A percentile compares a stretch with the other conserved stretches of the same genome.
phyloP scores from a whole-genome alignment of 345 rosid species.

The Melaleuca quinquenervia region DNA sequence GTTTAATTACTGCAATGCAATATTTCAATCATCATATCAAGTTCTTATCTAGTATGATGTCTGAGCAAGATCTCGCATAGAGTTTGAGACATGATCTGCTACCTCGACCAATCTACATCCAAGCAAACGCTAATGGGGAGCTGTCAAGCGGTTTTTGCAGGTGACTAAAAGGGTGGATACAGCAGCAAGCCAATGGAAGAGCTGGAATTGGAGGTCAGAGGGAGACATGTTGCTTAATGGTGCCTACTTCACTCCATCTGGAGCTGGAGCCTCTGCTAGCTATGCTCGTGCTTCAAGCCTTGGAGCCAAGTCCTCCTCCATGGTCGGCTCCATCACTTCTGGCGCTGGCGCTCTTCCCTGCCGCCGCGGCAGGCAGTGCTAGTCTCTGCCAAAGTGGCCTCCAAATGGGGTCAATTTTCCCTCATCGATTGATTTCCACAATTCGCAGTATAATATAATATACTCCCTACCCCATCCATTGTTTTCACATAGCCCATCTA shows the following conservation, averaged over 20 bases:
- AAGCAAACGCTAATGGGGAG: background rate
- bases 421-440: background rate
- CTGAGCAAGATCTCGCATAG: background rate
- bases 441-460: background rate
- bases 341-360: slow-evolving; percentile 4
- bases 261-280: slow-evolving; percentile 11
- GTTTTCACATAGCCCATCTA: background rate
- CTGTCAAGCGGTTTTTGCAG: background rate
- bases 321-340: slow-evolving; percentile 10
- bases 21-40: background rate
- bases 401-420: background rate
- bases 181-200: slow-evolving; percentile 6
- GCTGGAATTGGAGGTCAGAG: slow-evolving; percentile 20
- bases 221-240: slow-evolving; percentile 13
- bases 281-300: slow-evolving; percentile 18
- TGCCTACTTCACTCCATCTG: slow-evolving; percentile 18
- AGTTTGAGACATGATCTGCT: background rate
- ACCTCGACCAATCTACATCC: background rate
- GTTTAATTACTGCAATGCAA: background rate
- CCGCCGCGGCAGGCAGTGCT: slow-evolving; percentile 13
- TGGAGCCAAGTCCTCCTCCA: slow-evolving; percentile 13
- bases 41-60: background rate
- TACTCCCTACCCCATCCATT: background rate
- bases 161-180: slow-evolving; percentile 19
- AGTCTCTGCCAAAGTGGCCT: background rate